Base-by-base conservation (phyloP, 2,329 filamentous ascomycete genomes). In the Chrysoporthe puriensis region DNA sequence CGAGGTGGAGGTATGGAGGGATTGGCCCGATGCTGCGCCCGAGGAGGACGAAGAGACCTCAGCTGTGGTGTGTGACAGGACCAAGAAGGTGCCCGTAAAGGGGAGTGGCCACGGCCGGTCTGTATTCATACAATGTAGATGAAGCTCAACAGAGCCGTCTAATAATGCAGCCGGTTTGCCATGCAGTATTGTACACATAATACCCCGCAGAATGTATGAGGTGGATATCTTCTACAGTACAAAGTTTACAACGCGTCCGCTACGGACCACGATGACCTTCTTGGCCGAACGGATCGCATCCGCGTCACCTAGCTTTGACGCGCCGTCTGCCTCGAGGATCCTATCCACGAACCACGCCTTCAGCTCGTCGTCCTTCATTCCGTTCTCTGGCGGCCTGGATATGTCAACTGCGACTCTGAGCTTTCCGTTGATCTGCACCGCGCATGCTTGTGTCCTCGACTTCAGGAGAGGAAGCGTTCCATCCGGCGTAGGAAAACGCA, bases 391-490 rank as follows among this genome's bases (percentile, higher is more conserved):
- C 56, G 84, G 80, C 40, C 83, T 82, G 0, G 87, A 83, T 34
- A 96, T 87, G 1, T 89, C 82, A n/a, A 90, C 84, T 0, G 86
- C 86, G 70, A 90, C 90, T 48, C 88, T 88, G 70, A 92, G 78
- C 77, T 91, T 94, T n/a, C 93, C 93, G 74, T 96, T 93, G 70
- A 96, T 79, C 74, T 94, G 91, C 18, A 97, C 88, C 0, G 90
- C 90, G 71, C 88, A 91, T 3, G 77, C 80, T 76, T 85, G 79
- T 70, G 78, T 81, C 70, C 83, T 78, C 64, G 84, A 78, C 73
- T 85, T 79, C 71, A 90, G 77, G 71, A 86, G 74, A 71, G 82
- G 75, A 66, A 83, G 72, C 60, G 83, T 83, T 36, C 81, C 83
- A 70, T 90, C 87, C 2, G 80, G 75, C 0, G 71, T 75, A 0